A percentile compares a stretch with the other conserved stretches of the same genome.
These are phyloP conservation scores for Leersia perrieri DNA, from an alignment of 176 grass and related monocot species.

Conservation along the genomic window DNA sequence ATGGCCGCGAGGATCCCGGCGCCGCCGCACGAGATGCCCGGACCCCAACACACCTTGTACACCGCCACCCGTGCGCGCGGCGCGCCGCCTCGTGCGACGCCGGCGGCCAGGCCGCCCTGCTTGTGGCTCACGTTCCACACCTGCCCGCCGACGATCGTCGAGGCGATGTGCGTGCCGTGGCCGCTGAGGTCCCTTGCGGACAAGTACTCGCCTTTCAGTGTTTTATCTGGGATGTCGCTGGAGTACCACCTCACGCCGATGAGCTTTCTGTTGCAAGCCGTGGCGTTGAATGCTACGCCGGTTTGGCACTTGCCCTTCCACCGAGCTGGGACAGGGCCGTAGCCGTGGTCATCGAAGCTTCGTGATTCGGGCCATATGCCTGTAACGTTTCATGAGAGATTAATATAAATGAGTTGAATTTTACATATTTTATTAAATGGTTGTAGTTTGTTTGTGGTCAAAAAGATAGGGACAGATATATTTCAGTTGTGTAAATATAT, in stretches of 20 bases:
- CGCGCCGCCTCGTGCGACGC: slow-evolving; percentile 52
- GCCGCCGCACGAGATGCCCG: fast-evolving
- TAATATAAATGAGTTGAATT: too few species aligned
- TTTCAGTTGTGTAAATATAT: too few species aligned
- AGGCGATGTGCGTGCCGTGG: slow-evolving; percentile 58
- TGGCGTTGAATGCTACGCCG: slow-evolving; percentile 17
- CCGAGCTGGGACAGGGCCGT: slow-evolving; percentile 19
- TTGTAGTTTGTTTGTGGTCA: too few species aligned
- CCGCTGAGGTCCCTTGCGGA: slow-evolving; percentile 34
- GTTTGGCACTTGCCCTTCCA: slow-evolving; percentile 56
- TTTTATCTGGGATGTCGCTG: not conserved
- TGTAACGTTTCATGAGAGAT: not conserved
- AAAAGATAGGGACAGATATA: too few species aligned
- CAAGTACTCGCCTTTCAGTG: not conserved
- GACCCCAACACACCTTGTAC: slow-evolving; percentile 45
- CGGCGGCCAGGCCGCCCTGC: slow-evolving; percentile 5
- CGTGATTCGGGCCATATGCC: slow-evolving; percentile 72
- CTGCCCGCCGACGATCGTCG: slow-evolving; percentile 32
- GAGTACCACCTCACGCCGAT: slow-evolving; percentile 57
- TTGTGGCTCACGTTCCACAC: slow-evolving; percentile 35
- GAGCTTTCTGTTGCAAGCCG: slow-evolving; percentile 56
- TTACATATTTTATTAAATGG: not conserved
- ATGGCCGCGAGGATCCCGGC: slow-evolving; percentile 29
- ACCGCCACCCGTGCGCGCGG: slow-evolving; percentile 43
- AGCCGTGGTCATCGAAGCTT: slow-evolving; percentile 48